phyloP scores from a whole-genome alignment of 192 early-diverging fungal genomes.

The Coemansia javaensis region DNA sequence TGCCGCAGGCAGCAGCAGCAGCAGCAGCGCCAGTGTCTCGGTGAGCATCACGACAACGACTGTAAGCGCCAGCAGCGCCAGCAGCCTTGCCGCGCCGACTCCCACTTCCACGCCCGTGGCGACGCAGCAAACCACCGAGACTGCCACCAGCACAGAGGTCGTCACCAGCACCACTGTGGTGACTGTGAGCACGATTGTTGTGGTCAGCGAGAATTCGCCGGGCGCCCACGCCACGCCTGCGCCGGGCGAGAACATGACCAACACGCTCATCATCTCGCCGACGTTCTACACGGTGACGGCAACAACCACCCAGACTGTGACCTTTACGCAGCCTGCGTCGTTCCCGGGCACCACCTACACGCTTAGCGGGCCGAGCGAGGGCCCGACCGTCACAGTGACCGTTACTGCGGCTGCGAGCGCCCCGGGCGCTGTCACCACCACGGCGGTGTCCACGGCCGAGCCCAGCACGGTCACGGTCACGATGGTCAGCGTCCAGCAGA shows the following conservation, averaged over 20 bases:
- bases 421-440: neutral
- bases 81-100: neutral
- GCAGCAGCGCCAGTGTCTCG: too few species aligned
- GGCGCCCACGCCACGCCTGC: too few species aligned
- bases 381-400: neutral
- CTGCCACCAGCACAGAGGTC: constrained; percentile 3
- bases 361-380: neutral
- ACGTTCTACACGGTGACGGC: constrained; percentile 5
- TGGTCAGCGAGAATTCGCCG: too few species aligned
- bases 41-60: too few species aligned
- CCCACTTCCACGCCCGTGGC: neutral
- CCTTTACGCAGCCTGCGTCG: neutral
- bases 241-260: neutral
- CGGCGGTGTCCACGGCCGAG: neutral
- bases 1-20: too few species aligned
- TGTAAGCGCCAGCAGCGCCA: neutral
- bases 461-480: neutral
- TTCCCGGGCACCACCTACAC: neutral
- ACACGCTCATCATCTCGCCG: constrained; percentile 3
- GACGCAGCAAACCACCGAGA: neutral
- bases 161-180: constrained; percentile 2
- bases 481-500: neutral
- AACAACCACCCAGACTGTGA: neutral
- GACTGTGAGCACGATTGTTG: constrained; percentile 1
- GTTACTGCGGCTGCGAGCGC: neutral